These are phyloP conservation scores for Kodamaea lidongshanica DNA, from an alignment of 805 yeast species.

Conservation along the genomic window DNA sequence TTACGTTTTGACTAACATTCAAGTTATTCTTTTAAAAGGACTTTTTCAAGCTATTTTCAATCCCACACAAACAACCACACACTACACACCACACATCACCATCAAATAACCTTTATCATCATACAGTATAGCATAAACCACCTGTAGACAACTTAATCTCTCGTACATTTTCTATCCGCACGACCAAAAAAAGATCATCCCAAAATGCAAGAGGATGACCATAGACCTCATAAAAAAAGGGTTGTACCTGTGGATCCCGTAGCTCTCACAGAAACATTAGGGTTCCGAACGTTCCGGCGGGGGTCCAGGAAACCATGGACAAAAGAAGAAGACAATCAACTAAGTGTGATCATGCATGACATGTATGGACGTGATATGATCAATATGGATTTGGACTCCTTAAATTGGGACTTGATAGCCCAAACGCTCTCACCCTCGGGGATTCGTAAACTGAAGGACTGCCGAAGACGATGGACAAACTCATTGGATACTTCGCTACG, in stretches of 20 bases:
- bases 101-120: too few relatives aligned
- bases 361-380: slow-evolving; percentile 21
- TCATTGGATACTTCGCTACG: slow-evolving; percentile 76
- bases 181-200: too few relatives aligned
- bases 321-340: slow-evolving; percentile 58
- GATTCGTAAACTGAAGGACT: slow-evolving; percentile 67
- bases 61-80: too few relatives aligned
- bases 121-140: too few relatives aligned
- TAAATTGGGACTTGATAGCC: slow-evolving; percentile 61
- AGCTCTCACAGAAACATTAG: slow-evolving; percentile 63
- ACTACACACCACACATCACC: too few relatives aligned
- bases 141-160: too few relatives aligned
- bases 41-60: too few relatives aligned
- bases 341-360: slow-evolving; percentile 39
- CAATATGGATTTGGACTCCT: slow-evolving; percentile 28
- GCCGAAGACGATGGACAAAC: slow-evolving; percentile 81
- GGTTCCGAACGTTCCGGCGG: slow-evolving; percentile 66
- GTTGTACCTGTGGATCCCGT: slow-evolving; percentile 41
- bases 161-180: too few relatives aligned
- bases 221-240: slow-evolving; percentile 9
- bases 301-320: slow-evolving; percentile 67
- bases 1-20: too few relatives aligned
- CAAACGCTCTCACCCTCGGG: slow-evolving; percentile 33
- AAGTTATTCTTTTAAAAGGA: too few relatives aligned
- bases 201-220: slow-evolving; percentile 3